Evolutionary conservation across 148 eudicot species (phyloP).

Genomic region (Suaeda aralocaspica): DNA sequence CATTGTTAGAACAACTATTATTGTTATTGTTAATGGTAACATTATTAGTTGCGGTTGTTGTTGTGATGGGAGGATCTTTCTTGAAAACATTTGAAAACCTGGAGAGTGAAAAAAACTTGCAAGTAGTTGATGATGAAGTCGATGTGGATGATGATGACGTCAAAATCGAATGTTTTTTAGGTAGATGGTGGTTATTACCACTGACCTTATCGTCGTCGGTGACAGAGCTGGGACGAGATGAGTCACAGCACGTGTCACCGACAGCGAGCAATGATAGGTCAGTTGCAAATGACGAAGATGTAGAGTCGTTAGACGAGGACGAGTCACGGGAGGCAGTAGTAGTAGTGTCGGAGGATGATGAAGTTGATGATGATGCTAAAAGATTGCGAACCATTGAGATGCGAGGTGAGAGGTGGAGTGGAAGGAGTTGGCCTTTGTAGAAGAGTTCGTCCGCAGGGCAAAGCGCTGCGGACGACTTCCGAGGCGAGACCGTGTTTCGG

Average conservation of each 20-base stretch:
- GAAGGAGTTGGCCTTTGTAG: constrained; percentile 84
- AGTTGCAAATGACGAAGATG: constrained; percentile 42
- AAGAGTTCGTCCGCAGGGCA: constrained; percentile 91
- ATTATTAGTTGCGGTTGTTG: background rate
- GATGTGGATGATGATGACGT: background rate
- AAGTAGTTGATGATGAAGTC: constrained; percentile 12
- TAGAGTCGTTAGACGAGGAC: constrained; percentile 42
- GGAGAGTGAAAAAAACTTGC: constrained; percentile 57
- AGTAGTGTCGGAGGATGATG: constrained; percentile 41
- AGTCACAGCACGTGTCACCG: constrained; percentile 48
- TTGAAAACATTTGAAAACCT: constrained; percentile 67
- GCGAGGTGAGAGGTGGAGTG: constrained; percentile 76
- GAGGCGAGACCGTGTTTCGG: constrained; percentile 65
- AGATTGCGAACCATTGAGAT: constrained; percentile 77
- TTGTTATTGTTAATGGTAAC: background rate
- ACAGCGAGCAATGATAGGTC: constrained; percentile 49
- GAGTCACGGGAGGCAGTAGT: constrained; percentile 51
- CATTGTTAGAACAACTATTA: background rate
- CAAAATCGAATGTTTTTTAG: background rate
- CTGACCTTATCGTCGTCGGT: constrained; percentile 39
- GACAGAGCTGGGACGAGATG: constrained; percentile 70
- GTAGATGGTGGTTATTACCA: constrained; percentile 13
- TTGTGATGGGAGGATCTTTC: constrained; percentile 28
- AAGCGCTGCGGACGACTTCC: constrained; percentile 54
- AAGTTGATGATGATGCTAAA: constrained; percentile 50